Percentiles rank a stretch among this genome's conserved stretches.
These are phyloP conservation scores for Hyaloscypha finlandica DNA, from an alignment of 495 filamentous ascomycete species.

Conservation along the genomic window DNA sequence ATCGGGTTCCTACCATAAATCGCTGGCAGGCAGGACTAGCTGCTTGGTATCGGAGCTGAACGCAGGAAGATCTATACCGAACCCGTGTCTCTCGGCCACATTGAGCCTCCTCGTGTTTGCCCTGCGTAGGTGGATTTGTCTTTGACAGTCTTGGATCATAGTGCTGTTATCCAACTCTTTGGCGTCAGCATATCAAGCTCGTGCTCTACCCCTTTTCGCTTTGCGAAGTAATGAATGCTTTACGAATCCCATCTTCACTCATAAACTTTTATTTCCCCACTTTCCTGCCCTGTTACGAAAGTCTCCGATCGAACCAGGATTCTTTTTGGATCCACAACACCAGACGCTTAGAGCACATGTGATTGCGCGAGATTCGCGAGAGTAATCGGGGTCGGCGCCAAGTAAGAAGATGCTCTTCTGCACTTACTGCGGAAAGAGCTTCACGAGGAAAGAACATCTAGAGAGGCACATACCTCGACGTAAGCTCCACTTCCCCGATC, in stretches of 20 bases:
- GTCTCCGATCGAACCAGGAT: neutral
- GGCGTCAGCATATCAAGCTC: neutral
- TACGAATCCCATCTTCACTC: neutral
- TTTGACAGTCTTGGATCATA: neutral
- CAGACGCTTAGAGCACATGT: neutral
- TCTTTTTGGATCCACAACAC: neutral
- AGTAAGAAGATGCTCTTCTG: conserved; percentile 47
- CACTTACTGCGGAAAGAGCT: conserved; percentile 63
- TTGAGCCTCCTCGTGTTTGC: neutral
- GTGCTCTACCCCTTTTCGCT: neutral
- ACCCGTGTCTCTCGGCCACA: neutral
- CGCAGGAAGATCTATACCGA: neutral
- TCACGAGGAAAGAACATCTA: conserved; percentile 67
- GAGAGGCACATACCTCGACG: conserved; percentile 63
- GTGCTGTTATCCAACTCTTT: neutral
- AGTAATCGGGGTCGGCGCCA: neutral
- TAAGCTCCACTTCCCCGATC: conserved; percentile 39
- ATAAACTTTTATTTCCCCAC: neutral
- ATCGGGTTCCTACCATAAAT: neutral
- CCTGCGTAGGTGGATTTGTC: neutral
- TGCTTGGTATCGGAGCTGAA: neutral
- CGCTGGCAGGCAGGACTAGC: neutral
- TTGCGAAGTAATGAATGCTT: neutral
- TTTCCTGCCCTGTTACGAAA: neutral
- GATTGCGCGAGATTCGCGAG: neutral